Evolutionary conservation across 2,329 filamentous ascomycete genomes (phyloP), one percentile per base, ranked within the genome.

Genomic region (Kalmusia sp.): DNA sequence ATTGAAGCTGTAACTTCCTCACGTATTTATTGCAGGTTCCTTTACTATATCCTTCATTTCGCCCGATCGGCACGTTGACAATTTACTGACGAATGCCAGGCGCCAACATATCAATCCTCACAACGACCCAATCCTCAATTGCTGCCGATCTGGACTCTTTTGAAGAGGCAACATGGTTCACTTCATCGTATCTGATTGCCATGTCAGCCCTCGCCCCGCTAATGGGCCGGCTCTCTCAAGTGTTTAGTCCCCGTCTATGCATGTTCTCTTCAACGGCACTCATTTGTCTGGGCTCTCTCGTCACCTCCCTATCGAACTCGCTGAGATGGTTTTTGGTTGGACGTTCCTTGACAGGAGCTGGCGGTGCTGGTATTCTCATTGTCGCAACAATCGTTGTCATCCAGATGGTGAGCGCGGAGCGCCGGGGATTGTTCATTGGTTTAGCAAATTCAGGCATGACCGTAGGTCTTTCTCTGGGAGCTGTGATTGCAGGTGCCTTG

Each of bases 51-150:
- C 28, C 5, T 22, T 25, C n/a, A 15, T 4, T 15, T 19, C 15
- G 40, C 19, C 14, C 25, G 22, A 21, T 14, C 30, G n/a, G 4
- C 17, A 14, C 17, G 11, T 22, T 15, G 11, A 11, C 8, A 11
- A 6, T 9, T 21, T 46, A 24, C 65, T 75, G 51, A 69, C 62
- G 14, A 41, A 14, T 31, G 8, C 22, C 40, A 82, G 81, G 82
- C 14, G 81, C 84, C 57, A 95, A 95, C 67, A 91, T 93, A 75
- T 91, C 87, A 11, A 87, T 91, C 62, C 87, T 96, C 68, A 90
- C 90, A 5, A 93, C 92, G 51, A 90, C 89, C 1, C 91, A 95
- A 74, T 90, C 87, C 6, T 80, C 81, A 44, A 91, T 96, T 59
- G 90, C 91, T 2, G 83, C 82, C 6, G 90, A 93, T 59, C 79